Conservation (phyloP, 345 rosid genomes). For the Camelina sativa region DNA sequence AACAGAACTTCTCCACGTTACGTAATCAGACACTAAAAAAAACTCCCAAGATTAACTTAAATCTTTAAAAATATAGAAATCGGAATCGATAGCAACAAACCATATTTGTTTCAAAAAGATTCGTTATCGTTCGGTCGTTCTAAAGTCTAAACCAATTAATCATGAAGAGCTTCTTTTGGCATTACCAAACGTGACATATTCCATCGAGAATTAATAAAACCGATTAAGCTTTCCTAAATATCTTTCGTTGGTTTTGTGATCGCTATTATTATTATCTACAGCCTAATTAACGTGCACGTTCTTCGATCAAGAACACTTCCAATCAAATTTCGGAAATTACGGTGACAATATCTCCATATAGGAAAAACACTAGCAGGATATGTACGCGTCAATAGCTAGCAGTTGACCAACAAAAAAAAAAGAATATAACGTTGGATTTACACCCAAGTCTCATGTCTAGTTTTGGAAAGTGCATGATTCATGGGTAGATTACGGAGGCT, state of each 20-base stretch:
- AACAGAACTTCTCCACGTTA: constrained; percentile 26
- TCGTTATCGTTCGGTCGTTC: not conserved
- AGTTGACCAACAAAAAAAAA: too few species aligned
- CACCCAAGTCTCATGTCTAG: too few species aligned
- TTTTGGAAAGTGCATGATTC: too few species aligned
- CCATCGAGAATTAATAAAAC: constrained; percentile 7
- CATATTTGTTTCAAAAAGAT: not conserved
- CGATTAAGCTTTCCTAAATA: not conserved
- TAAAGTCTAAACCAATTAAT: not conserved
- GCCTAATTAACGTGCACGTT: constrained; percentile 27
- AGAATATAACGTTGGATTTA: too few species aligned
- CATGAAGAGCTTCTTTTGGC: constrained; percentile 17
- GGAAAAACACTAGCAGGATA: too few species aligned
- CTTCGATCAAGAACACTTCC: not conserved
- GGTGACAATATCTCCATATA: too few species aligned
- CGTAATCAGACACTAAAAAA: not conserved
- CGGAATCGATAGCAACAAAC: not conserved
- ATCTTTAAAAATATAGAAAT: not conserved
- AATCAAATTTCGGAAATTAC: not conserved
- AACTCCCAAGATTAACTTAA: not conserved
- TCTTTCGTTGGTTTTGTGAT: not conserved
- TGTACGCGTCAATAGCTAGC: too few species aligned
- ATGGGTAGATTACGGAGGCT: too few species aligned
- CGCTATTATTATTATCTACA: not conserved
- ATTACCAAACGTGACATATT: constrained; percentile 4